A percentile compares a stretch with the other conserved stretches of the same genome.
Conservation (phyloP, 116 monocot species). For the Cymodocea nodosa region DNA sequence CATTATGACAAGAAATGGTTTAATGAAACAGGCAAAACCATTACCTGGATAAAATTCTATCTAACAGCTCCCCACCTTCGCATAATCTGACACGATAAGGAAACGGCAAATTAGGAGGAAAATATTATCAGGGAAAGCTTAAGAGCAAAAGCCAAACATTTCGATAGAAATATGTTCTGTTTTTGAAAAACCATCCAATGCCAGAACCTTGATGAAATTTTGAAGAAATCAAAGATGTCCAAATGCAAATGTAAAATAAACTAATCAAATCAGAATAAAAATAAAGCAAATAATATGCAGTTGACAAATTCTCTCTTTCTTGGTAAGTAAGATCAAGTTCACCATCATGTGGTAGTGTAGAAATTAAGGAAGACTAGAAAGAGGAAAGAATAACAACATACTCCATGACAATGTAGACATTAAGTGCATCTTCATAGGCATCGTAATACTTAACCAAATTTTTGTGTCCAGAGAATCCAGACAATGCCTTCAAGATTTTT, state of each 20-base stretch:
- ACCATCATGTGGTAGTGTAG: too few species aligned
- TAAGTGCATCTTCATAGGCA: slow-evolving; percentile 93
- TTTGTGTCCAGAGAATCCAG: slow-evolving; percentile 61
- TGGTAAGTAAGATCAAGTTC: too few species aligned
- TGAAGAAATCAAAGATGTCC: too few species aligned
- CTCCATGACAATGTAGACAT: slow-evolving; percentile 91
- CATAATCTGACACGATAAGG: slow-evolving; percentile 47
- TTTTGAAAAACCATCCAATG: too few species aligned
- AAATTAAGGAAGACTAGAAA: not conserved
- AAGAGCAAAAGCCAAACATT: not conserved
- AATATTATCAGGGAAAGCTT: not conserved
- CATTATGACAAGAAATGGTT: not conserved
- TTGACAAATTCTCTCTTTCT: too few species aligned
- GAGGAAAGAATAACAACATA: slow-evolving; percentile 24
- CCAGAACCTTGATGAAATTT: too few species aligned
- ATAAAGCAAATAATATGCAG: too few species aligned
- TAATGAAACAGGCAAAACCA: not conserved
- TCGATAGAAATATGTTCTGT: not conserved
- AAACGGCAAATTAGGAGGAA: not conserved
- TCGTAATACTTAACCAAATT: slow-evolving; percentile 85
- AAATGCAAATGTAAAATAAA: too few species aligned
- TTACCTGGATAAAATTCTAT: slow-evolving; percentile 92
- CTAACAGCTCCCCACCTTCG: slow-evolving; percentile 91
- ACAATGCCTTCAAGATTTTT: slow-evolving; percentile 78
- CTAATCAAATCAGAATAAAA: too few species aligned